Base-by-base conservation (phyloP, 2,329 filamentous ascomycete genomes). In the Dactylellina parvicollis region DNA sequence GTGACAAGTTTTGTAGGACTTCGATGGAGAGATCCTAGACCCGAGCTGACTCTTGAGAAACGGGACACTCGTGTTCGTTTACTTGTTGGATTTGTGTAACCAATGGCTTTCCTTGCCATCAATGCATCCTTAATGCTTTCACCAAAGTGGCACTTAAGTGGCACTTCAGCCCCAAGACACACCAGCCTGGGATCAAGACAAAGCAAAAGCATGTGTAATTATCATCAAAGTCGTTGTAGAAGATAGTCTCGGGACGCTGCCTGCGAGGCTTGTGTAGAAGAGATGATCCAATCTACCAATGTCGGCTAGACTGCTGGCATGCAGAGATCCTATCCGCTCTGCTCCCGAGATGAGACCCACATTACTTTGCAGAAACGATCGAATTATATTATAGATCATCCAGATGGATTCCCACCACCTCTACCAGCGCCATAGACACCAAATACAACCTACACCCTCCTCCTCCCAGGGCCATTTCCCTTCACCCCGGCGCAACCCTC, bases 401-500 rank as follows among this genome's bases (percentile, higher is more conserved):
- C 20, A 56, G 36, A 56, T 56, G 49, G 38, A 42, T 24, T 9
- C 24, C 24, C 56, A 60, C 49, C 56, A 60, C 16, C 30, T 10
- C 10, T 3, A 40, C 4, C 24, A 22, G 7, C 9, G 14, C 42
- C 52, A 56, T 22, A 12, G 30, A 12, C 10, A 22, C n/a, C 24
- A 42, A 2, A 18, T 46, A n/a, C 54, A 44, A 16, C 57, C 30
- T 52, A 38, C 28, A 62, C 24, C 46, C 34, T 22, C 7, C 9
- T 36, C 38, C 54, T 71, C 67, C 26, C n/a, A n/a, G n/a, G n/a
- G n/a, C n/a, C n/a, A n/a, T n/a, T n/a, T n/a, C n/a, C n/a, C n/a
- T n/a, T n/a, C n/a, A n/a, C n/a, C 71, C 50, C 8, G 76, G 75
- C 46, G 77, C 77, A 73, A 98, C 96, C 83, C 96, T 96, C 32